Evolutionary conservation across 371 early-diverging fungal species (phyloP), one percentile per base, ranked within the genome.

Genomic region (Mortierella sp.): DNA sequence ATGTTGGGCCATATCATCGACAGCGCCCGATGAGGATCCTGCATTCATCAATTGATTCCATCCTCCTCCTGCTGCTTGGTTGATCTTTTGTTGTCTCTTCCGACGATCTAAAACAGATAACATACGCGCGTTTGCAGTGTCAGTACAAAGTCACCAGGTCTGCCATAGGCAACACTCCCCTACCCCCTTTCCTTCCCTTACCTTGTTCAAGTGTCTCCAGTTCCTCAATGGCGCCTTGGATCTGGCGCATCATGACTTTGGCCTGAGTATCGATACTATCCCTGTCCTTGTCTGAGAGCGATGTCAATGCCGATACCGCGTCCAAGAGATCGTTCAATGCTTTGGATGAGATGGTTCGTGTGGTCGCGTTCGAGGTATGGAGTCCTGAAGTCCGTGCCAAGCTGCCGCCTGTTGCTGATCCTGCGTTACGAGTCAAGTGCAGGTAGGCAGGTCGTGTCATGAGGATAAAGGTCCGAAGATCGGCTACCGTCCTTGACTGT

Each of bases 211-310:
- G 57, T 2, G 51, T 46, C 28, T 76, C 77, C 13, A 76, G 70
- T 28, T 76, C 66, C 43, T 76, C 77, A 45, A 76, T 69, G 6
- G 77, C 77, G 2, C 77, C 77, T 41, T 76, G 64, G 46, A 76
- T 69, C 31, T 76, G 77, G 13, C 41, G 60, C 77, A 76, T 76
- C 77, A 76, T 76, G 19, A 76, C 59, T 41, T 69, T 76, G 22
- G 51, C 70, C 45, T 76, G 77, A 3, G 63, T 64, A 44, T 76
- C 77, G 27, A 76, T 76, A 27, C 70, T 76, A 34, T 76, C 77
- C 16, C 77, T 63, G 41, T 76, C 77, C 51, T 65, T 69, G 31
- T 76, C 77, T 21, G 77, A 76, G 24, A 76, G 54, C 16, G 58
- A 46, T 1, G 60, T 64, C 44, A 76, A 51, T 10, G 66, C 57